A percentile compares a stretch with the other conserved stretches of the same genome.
Conservation (phyloP, 2,329 filamentous ascomycete species). For the Alternaria triticimaculans region DNA sequence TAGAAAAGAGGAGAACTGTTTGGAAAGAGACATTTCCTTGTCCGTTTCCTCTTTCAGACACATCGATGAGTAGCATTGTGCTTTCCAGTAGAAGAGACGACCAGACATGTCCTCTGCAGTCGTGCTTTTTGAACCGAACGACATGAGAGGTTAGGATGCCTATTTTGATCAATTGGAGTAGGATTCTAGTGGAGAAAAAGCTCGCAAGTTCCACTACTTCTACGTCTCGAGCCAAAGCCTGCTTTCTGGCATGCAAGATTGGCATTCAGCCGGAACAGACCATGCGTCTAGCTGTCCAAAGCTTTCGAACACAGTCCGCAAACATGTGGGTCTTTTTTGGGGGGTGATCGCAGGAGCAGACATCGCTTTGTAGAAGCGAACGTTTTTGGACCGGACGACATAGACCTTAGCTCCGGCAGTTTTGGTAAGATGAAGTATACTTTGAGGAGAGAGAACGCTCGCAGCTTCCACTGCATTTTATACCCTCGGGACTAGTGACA, state of each 20-base stretch:
- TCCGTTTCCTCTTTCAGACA: background rate
- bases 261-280: fast-evolving
- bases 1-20: background rate
- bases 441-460: background rate
- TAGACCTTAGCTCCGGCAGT: no score
- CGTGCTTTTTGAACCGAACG: background rate
- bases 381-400: no score
- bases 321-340: background rate
- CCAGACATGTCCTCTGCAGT: background rate
- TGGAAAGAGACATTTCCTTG: background rate
- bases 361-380: no score
- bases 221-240: background rate
- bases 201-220: background rate
- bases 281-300: background rate
- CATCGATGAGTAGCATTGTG: no score
- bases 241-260: background rate
- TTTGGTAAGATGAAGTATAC: no score
- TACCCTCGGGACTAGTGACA: background rate
- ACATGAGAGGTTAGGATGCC: background rate
- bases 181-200: no score
- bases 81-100: no score
- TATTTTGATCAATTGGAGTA: background rate
- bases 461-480: background rate
- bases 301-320: background rate
- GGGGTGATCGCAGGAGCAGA: background rate